Evolutionary conservation across 345 rosid genomes (phyloP).

Genomic region (Sisymbrium altissimum): DNA sequence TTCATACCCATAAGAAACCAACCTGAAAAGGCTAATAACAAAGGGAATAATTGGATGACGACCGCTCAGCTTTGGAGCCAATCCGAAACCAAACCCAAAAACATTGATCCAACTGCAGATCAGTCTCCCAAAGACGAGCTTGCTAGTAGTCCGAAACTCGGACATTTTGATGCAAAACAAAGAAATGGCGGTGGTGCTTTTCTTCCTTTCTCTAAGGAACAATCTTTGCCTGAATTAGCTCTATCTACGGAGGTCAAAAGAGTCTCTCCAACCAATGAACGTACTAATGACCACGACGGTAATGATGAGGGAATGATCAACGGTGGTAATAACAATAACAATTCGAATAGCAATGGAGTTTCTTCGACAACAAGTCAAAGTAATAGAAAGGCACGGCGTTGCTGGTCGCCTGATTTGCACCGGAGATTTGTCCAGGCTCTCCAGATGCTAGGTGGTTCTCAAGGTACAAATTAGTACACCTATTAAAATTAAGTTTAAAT

Average conservation of each 20-base stretch:
- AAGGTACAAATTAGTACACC: conserved; percentile 54
- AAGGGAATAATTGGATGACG: conserved; percentile 81
- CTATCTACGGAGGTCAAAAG: conserved; percentile 61
- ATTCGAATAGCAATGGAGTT: conserved; percentile 23
- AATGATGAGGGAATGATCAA: conserved; percentile 24
- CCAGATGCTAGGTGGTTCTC: conserved; percentile 99
- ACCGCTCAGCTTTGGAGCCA: conserved; percentile 97
- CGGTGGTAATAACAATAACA: conserved; percentile 6
- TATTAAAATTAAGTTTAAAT: not conserved
- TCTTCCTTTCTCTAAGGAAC: conserved; percentile 85
- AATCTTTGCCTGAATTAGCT: conserved; percentile 66
- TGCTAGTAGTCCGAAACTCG: conserved; percentile 47
- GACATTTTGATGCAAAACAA: conserved; percentile 51
- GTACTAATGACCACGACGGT: conserved; percentile 23
- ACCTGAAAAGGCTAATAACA: conserved; percentile 43
- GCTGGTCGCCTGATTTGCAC: conserved; percentile 99
- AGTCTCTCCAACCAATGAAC: conserved; percentile 34
- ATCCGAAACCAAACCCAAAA: conserved; percentile 33
- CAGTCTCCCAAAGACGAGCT: conserved; percentile 35
- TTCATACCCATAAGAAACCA: conserved; percentile 80
- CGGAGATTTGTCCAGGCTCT: conserved; percentile 93
- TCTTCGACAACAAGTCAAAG: conserved; percentile 41
- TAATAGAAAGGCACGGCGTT: conserved; percentile 90
- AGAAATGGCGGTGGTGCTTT: conserved; percentile 90
- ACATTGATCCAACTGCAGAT: conserved; percentile 15